Evolutionary conservation across 2,329 filamentous ascomycete genomes (phyloP).

Genomic region (Fusarium sp.): DNA sequence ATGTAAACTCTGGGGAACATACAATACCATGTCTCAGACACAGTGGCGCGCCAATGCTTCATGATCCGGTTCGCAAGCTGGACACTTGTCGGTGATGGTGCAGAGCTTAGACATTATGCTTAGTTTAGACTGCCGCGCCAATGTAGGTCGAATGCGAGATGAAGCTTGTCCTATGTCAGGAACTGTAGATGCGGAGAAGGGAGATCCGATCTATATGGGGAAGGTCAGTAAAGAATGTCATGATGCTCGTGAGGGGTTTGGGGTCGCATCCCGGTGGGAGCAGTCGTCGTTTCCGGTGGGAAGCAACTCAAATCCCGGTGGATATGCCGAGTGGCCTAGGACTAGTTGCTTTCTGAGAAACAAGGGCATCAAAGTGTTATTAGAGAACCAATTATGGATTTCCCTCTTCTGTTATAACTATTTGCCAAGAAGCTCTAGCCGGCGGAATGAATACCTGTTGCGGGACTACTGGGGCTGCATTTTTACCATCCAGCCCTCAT

Average conservation of each 20-base stretch:
- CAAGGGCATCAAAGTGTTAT: not conserved
- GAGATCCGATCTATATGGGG: not conserved
- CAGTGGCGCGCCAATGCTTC: not conserved
- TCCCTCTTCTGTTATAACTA: accelerated
- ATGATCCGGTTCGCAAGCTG: not conserved
- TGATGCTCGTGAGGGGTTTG: not conserved
- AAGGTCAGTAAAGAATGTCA: not conserved
- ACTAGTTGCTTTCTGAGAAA: no score
- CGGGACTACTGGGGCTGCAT: not conserved
- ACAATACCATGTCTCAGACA: not conserved
- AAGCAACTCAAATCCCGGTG: not conserved
- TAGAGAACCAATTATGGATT: not conserved
- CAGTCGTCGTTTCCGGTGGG: not conserved
- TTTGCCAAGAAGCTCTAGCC: not conserved
- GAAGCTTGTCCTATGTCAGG: not conserved
- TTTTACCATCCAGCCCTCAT: not conserved
- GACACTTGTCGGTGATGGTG: not conserved
- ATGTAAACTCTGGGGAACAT: not conserved
- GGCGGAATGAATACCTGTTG: no score
- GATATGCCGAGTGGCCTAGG: not conserved
- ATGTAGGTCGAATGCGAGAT: not conserved
- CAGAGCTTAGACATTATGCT: not conserved
- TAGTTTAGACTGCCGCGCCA: not conserved
- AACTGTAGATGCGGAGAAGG: not conserved
- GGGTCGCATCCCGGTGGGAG: not conserved